Base-by-base conservation (phyloP, 2,329 filamentous ascomycete genomes). In the Nannizzia gypsea region DNA sequence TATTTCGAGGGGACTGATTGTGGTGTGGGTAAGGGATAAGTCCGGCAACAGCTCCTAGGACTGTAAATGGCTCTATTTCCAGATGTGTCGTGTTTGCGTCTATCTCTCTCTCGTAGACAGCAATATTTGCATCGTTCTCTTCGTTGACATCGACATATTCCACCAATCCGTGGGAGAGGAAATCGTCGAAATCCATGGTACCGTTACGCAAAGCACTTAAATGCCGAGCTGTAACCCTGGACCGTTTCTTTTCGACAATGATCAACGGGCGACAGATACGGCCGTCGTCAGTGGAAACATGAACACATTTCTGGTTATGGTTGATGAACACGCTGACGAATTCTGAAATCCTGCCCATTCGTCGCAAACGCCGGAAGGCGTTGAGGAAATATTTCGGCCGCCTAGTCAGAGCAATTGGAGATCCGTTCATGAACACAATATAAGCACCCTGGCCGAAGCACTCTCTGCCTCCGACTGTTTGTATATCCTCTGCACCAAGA, bases 111-210 rank as follows among this genome's bases (percentile, higher is more conserved):
- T 97, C 92, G 67, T 91, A 91, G 17, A 96, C 83, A 3, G 92
- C 89, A 65, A 99, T 95, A 59, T 96, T 86, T 0, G 90, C 88
- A 67, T 99, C 93, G 69, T 99, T 95, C 74, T 99, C 93, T 73
- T 99, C 95, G 73, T 99, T 99, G 66, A 96, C 90, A 69, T 99
- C 93, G 20, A 99, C 82, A 68, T 99, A 99, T 71, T 99, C 95
- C 6, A 99, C 89, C 6, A 99, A 80, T 0, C 93, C 95, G 62
- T 88, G 83, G 28, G 86, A 89, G 34, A 99, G 77, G 69, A 97
- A 97, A 71, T 96, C 92, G 66, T 99, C 93, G 70, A 99, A 99
- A 13, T 88, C 85, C 73, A 89, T 87, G 36, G 85, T 88, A 11
- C 91, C 91, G 64, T 87, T 85, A 60, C 93, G 88, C 28, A 99